Percentiles rank a stretch among this genome's conserved stretches.
Evolutionary conservation across 371 early-diverging fungal genomes (phyloP).

Genomic region (Rhizomucor pusillus): DNA sequence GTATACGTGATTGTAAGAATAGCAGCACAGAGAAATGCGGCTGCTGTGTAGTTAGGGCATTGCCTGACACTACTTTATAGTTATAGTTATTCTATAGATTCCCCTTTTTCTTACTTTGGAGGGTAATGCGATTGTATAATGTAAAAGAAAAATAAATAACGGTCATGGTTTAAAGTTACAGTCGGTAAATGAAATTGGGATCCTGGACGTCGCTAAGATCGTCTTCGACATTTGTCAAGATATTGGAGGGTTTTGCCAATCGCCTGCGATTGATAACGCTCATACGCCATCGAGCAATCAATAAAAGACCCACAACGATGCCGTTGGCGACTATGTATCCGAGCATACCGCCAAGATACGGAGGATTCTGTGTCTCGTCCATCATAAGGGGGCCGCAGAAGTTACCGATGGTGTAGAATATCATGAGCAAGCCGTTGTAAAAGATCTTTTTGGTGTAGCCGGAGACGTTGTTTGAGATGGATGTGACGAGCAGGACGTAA

Average conservation of each 20-base stretch:
- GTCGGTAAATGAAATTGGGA: slow-evolving; percentile 27
- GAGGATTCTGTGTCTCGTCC: slow-evolving; percentile 13
- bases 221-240: slow-evolving; percentile 20
- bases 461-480: slow-evolving; percentile 18
- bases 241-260: slow-evolving; percentile 6
- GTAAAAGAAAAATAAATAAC: background rate
- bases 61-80: too few species aligned
- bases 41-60: too few species aligned
- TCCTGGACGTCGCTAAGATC: slow-evolving; percentile 31
- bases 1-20: too few species aligned
- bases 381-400: slow-evolving; percentile 20
- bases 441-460: slow-evolving; percentile 30
- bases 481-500: slow-evolving; percentile 28
- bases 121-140: background rate
- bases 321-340: slow-evolving; percentile 14
- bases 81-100: too few species aligned
- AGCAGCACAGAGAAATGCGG: too few species aligned
- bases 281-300: slow-evolving; percentile 25
- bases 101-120: too few species aligned
- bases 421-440: slow-evolving; percentile 24
- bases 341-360: slow-evolving; percentile 16
- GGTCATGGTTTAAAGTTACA: slow-evolving; percentile 10
- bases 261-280: slow-evolving; percentile 17
- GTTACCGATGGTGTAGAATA: slow-evolving; percentile 20
- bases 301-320: slow-evolving; percentile 9